Evolutionary conservation across 202 grass and related monocot genomes (phyloP), one percentile per base, ranked within the genome.

Genomic region (Cymbopogon flexuosus): DNA sequence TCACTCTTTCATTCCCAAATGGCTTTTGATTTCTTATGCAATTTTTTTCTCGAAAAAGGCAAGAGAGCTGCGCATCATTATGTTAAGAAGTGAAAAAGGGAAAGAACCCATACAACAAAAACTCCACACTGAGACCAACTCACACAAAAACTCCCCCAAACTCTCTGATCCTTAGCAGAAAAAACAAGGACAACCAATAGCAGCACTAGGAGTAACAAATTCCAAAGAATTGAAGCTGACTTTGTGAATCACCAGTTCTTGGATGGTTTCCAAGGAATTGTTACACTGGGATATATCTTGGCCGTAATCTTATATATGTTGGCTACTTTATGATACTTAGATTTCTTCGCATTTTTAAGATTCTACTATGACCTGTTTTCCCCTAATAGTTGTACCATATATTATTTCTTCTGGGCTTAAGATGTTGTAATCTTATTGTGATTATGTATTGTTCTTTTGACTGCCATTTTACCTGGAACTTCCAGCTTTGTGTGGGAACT

Each of bases 401-500:
- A 21, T 68, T 64, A 47, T 75, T 57, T 73, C 34, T 22, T 47
- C 10, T 73, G 73, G 69, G 34, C 62, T 77, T 40, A 58, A 70
- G 69, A 46, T 8, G 13, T 73, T 76, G 63, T 64, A 61, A 49
- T 45, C 36, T 88, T 21, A n/a, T 75, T 74, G 60, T 30, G 31
- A 76, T 79, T 75, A 64, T 81, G 39, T 64, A 80, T 23, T 85
- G 42, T 84, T 71, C 18, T 86, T 79, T 39, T 86, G n/a, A 81
- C 6, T 54, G 35, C 2, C 67, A 54, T 83, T 74, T 78, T 41
- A 58, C 58, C 60, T 84, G 63, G 61, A 57, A 83, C 29, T 58
- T 79, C 8, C 87, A 99, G 96, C 96, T 85, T 91, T 99, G 79
- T 86, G 90, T 43, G 92, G 96, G 37, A 99, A 93, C 87, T 99